These are phyloP conservation scores for Vigna reflexopilosa DNA, from an alignment of 306 rosid genomes.

Conservation along the genomic window DNA sequence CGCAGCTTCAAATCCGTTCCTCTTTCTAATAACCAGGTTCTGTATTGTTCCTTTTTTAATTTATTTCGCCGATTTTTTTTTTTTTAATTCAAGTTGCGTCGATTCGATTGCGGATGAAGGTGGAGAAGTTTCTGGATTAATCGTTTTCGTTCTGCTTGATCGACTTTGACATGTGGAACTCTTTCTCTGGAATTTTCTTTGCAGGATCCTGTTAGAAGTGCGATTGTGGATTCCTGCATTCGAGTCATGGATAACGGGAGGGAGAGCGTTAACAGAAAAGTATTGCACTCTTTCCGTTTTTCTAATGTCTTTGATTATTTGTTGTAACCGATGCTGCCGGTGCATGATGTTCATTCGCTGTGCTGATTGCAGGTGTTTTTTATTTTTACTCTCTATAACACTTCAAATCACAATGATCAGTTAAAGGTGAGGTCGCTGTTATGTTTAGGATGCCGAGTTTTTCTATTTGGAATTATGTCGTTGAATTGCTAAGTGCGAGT, in stretches of 20 bases:
- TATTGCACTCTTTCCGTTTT: conserved; percentile 41
- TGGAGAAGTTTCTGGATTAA: conserved; percentile 5
- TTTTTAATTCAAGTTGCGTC: not conserved
- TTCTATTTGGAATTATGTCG: conserved; percentile 19
- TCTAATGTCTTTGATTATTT: conserved; percentile 32
- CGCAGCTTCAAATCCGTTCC: conserved; percentile 79
- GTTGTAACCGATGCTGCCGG: conserved; percentile 8
- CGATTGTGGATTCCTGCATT: conserved; percentile 81
- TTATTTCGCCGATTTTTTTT: not conserved
- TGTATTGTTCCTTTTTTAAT: conserved; percentile 8
- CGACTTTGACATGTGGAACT: conserved; percentile 27
- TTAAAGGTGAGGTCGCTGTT: conserved; percentile 69
- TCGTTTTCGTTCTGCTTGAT: conserved; percentile 35
- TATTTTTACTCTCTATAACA: conserved; percentile 78
- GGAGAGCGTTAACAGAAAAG: conserved; percentile 85
- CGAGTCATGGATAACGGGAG: conserved; percentile 88
- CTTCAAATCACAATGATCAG: conserved; percentile 79
- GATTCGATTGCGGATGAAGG: not conserved
- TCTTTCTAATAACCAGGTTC: conserved; percentile 64
- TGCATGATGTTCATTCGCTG: conserved; percentile 35
- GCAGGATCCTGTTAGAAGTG: conserved; percentile 89
- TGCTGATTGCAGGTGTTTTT: conserved; percentile 72
- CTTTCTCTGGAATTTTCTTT: conserved; percentile 22
- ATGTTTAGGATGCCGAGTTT: not conserved
- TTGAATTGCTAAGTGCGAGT: conserved; percentile 33